Percentiles rank a stretch among this genome's conserved stretches.
phyloP scores from a whole-genome alignment of 495 filamentous ascomycete species.

The Penicillium alfredii region DNA sequence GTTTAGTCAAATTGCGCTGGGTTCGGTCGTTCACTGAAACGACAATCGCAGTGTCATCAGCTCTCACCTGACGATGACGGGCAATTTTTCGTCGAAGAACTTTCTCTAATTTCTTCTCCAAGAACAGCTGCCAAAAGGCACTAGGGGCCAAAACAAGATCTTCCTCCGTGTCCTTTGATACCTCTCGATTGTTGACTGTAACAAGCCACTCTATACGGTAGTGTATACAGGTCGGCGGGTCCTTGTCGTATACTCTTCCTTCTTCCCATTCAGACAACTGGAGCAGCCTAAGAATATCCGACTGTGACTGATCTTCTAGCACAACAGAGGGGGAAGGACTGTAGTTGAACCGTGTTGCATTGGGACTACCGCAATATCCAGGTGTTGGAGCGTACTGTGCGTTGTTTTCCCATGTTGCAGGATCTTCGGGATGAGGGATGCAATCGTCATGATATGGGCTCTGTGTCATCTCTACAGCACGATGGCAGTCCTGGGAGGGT shows the following conservation, averaged over 20 bases:
- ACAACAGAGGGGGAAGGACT: conserved; percentile 4
- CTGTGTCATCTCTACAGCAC: no score
- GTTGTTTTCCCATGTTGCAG: conserved; percentile 6
- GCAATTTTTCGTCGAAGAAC: background rate
- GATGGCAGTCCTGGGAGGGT: no score
- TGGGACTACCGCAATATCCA: conserved; percentile 5
- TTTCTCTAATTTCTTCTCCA: conserved; percentile 8
- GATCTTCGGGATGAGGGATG: background rate
- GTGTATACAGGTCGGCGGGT: conserved; percentile 27
- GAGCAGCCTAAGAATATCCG: conserved; percentile 4
- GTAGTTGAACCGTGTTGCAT: conserved; percentile 1
- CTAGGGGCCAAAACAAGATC: conserved; percentile 20
- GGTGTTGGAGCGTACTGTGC: conserved; percentile 11
- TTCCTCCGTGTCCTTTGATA: conserved; percentile 24
- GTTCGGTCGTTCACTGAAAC: conserved; percentile 13
- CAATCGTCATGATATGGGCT: conserved; percentile 6
- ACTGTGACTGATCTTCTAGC: conserved; percentile 2
- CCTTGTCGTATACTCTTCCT: conserved; percentile 23
- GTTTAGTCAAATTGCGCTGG: conserved; percentile 13
- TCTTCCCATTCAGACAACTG: conserved; percentile 13
- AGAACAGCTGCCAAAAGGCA: conserved; percentile 17
- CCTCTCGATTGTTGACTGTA: conserved; percentile 21
- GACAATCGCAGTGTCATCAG: conserved; percentile 9
- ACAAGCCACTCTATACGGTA: conserved; percentile 34
- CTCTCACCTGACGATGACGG: conserved; percentile 1